Evolutionary conservation across 306 rosid genomes (phyloP), one percentile per base, ranked within the genome.

Genomic region (Corylus heterophylla): DNA sequence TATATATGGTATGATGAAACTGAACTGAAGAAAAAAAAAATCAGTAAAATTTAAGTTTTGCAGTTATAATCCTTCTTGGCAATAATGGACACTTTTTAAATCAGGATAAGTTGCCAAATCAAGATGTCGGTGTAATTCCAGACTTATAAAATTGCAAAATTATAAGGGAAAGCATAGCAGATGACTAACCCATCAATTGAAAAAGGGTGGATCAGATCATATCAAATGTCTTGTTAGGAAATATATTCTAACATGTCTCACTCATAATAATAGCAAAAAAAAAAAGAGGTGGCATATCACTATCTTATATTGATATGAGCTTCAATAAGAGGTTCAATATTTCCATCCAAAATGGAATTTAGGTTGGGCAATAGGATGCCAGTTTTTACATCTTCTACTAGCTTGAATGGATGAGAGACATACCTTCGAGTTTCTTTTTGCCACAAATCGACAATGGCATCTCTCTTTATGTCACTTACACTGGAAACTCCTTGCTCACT

Each of bases 351-450:
- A 56, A 93, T 85, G 78, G 89, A 86, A 58, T 82, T 82, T 14
- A 88, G 80, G 74, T 85, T 92, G 42, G 90, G 76, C 82, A 88
- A 42, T 76, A 86, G 82, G 42, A 88, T 50, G 80, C 92, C 97
- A 22, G 97, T 91, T 88, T 86, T 91, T 70, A 89, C 77, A 85
- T 93, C 98, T 50, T 80, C 85, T 13, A 93, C 94, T 20, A 86
- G 78, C 82, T 87, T 89, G 81, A 78, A 78, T 29, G 94, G 89
- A 75, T 83, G 87, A 77, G 54, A 81, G 42, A 82, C 67, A 77
- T 93, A 93, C 81, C 86, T 83, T 61, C 94, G 22, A 71, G 89
- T 84, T 80, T 86, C 88, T 73, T 76, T 86, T 73, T 82, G 70
- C 90, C 92, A 88, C 12, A 75, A 74, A 79, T 74, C 83, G 8